Evolutionary conservation across 495 filamentous ascomycete species (phyloP), one percentile per base, ranked within the genome.

Genomic region (Lineolata rhizophorae): DNA sequence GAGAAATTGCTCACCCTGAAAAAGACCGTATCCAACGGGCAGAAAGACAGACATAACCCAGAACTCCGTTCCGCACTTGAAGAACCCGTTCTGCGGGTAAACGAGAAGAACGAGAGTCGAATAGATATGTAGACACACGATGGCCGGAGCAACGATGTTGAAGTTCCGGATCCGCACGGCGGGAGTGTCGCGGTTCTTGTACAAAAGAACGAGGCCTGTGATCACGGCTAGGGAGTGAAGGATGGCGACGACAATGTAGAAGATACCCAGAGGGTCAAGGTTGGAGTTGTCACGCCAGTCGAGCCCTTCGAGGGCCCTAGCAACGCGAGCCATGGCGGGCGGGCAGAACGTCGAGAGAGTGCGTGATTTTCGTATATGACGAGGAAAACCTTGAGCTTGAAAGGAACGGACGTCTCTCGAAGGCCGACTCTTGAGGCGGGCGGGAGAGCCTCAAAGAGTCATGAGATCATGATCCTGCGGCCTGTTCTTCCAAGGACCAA

Each of bases 31-130:
- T 18, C 76, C 75, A 17, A 69, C 60, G 2, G 76, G 76, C 19
- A 80, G 55, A 47, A 65, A 73, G 26, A 68, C 60, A 31, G 70
- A 62, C 76, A 82, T 82, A 45, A 78, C 58, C 72, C 74, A 82
- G 50, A 62, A 82, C 44, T 76, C 61, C 12, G 51, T 44, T 18
- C 53, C 52, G 29, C 67, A 71, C 0, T 68, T 65, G 34, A 71
- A 62, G 4, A 61, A 40, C 2, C 66, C 51, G 9, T 76, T 76
- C 15, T 67, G 38, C 18, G 66, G 60, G 40, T 67, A 70, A 8
- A 62, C 67, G 19, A 73, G 55, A 39, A 78, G 60, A 27, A 67
- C 59, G 9, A 62, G 48, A 25, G 61, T 40, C 43, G 64, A 60
- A 54, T 79, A 82, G 17, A 74, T 39, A 41, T 81, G 76, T 18